These are phyloP conservation scores for Linum trigynum DNA, from an alignment of 345 rosid genomes.

Conservation along the genomic window DNA sequence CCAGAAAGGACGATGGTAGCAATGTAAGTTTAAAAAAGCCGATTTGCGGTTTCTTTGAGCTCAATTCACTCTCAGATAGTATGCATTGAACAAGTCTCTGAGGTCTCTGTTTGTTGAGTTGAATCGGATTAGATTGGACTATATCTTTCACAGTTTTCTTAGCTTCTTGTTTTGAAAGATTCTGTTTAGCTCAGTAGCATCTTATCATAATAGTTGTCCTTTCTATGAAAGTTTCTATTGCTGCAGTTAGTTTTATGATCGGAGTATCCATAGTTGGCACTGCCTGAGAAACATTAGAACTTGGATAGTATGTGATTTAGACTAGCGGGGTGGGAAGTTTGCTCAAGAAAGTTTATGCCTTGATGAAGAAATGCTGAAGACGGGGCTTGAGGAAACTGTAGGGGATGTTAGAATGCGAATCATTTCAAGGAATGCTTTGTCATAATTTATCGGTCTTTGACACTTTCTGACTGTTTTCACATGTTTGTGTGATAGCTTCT, in stretches of 20 bases:
- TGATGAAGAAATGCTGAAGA: background rate
- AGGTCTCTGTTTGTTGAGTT: background rate
- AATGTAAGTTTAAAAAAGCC: constrained; percentile 31
- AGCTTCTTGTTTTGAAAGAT: no score
- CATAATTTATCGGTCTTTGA: background rate
- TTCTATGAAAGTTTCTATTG: background rate
- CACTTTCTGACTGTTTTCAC: background rate
- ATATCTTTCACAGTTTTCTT: no score
- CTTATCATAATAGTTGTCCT: background rate
- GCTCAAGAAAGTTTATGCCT: background rate
- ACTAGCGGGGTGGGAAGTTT: background rate
- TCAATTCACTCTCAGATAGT: no score
- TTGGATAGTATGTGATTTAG: background rate
- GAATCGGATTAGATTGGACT: no score
- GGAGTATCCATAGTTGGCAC: background rate
- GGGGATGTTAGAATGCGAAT: background rate
- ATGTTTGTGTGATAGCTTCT: background rate
- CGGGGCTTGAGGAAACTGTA: background rate
- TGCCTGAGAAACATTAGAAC: background rate
- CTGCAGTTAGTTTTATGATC: background rate
- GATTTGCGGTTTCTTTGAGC: background rate
- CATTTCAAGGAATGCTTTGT: background rate
- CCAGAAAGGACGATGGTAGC: constrained; percentile 24
- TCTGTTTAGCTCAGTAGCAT: no score
- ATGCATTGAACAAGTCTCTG: no score